phyloP scores from a whole-genome alignment of 2,329 filamentous ascomycete species.

The Phialophora expanda region DNA sequence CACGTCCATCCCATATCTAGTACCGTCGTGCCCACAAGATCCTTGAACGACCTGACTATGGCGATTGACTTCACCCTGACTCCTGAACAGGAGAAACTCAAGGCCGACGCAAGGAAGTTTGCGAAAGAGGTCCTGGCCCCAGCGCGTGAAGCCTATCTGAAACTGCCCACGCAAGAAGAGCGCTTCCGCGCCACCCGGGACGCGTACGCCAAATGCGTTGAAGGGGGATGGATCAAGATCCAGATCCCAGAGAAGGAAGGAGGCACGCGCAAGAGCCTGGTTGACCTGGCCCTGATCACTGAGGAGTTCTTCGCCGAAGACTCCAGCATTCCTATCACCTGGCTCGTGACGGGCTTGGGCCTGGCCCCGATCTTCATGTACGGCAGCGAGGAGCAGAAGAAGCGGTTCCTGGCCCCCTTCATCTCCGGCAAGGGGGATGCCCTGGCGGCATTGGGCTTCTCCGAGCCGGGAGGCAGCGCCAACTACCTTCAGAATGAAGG shows the following conservation, averaged over 20 bases:
- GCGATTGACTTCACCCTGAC: conserved; percentile 20
- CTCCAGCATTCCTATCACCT: conserved; percentile 55
- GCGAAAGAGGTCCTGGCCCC: conserved; percentile 13
- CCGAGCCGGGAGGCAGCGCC: conserved; percentile 58
- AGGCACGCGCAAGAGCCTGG: conserved; percentile 51
- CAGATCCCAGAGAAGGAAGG: conserved; percentile 54
- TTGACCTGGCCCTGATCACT: conserved; percentile 57
- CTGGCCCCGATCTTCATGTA: conserved; percentile 57
- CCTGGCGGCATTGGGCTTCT: conserved; percentile 58
- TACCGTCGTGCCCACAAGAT: background rate
- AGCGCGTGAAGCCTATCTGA: conserved; percentile 34
- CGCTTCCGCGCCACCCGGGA: conserved; percentile 57
- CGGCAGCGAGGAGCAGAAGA: conserved; percentile 47
- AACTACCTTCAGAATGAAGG: conserved; percentile 58
- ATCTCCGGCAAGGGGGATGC: conserved; percentile 52
- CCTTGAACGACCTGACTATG: conserved; percentile 5
- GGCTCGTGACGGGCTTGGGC: conserved; percentile 59
- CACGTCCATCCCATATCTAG: too few relatives aligned
- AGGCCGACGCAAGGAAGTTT: conserved; percentile 17
- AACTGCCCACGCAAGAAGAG: conserved; percentile 40
- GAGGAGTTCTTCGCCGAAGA: conserved; percentile 61
- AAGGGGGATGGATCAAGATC: conserved; percentile 54
- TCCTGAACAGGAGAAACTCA: conserved; percentile 15
- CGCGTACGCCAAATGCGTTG: conserved; percentile 52
- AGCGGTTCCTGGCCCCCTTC: conserved; percentile 56